These are phyloP conservation scores for Epichloe gansuensis DNA, from an alignment of 2,329 filamentous ascomycete species.

Conservation along the genomic window DNA sequence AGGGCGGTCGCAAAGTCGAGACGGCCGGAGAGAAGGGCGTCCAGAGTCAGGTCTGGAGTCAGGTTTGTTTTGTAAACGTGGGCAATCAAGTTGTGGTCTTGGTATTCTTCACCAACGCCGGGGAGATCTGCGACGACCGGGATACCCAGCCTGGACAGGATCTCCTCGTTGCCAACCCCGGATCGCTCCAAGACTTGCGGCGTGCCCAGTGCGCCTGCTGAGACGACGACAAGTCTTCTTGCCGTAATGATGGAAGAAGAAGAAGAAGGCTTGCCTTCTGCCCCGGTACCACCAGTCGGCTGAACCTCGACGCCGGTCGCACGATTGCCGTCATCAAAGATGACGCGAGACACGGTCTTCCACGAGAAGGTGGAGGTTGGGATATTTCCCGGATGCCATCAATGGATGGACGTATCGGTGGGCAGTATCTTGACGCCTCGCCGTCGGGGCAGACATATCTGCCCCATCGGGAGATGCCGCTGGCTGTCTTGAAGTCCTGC, in stretches of 20 bases:
- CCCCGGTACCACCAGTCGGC: constrained; percentile 20
- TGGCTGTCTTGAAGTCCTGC: constrained; percentile 33
- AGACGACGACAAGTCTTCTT: constrained; percentile 18
- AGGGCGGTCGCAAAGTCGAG: constrained; percentile 23
- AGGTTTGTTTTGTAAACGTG: constrained; percentile 34
- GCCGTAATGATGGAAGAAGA: constrained; percentile 12
- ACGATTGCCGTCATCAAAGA: constrained; percentile 36
- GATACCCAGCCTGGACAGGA: constrained; percentile 36
- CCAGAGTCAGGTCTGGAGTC: constrained; percentile 26
- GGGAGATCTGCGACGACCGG: constrained; percentile 33
- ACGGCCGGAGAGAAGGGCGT: constrained; percentile 37
- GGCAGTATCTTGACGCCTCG: constrained; percentile 45
- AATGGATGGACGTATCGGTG: constrained; percentile 31
- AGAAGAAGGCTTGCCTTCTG: constrained; percentile 1
- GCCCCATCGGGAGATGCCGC: constrained; percentile 18
- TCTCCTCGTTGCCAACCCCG: constrained; percentile 40
- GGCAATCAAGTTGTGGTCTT: constrained; percentile 43
- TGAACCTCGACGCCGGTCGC: constrained; percentile 48
- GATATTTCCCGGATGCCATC: constrained; percentile 26
- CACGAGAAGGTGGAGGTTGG: constrained; percentile 47
- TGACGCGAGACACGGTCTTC: constrained; percentile 41
- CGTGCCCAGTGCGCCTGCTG: constrained; percentile 38
- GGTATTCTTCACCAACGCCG: constrained; percentile 41
- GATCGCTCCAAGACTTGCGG: constrained; percentile 49
- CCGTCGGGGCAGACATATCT: constrained; percentile 35